Evolutionary conservation across 2,329 filamentous ascomycete genomes (phyloP).

Genomic region (Aspergillus clavatus): DNA sequence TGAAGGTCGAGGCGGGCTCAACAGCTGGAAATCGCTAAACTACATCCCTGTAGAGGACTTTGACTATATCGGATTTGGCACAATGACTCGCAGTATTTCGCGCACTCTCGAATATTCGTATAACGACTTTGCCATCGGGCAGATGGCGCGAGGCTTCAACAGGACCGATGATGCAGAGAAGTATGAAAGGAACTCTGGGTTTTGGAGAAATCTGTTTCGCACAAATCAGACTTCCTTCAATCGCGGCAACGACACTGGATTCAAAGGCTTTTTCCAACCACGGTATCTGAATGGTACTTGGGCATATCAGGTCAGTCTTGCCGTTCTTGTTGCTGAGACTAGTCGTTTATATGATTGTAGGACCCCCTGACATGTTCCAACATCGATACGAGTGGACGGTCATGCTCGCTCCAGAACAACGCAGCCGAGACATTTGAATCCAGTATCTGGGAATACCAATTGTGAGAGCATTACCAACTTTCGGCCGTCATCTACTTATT

Average conservation of each 20-base stretch:
- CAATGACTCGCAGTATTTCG: constrained; percentile 65
- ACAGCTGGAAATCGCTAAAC: constrained; percentile 64
- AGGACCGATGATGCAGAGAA: constrained; percentile 52
- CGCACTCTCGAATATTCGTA: constrained; percentile 73
- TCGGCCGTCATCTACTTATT: constrained; percentile 46
- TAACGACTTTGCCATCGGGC: constrained; percentile 64
- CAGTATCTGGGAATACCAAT: constrained; percentile 36
- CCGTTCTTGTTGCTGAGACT: not conserved
- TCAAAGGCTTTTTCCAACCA: constrained; percentile 67
- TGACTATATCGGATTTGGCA: constrained; percentile 61
- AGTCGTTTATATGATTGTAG: constrained; percentile 38
- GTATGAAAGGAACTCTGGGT: constrained; percentile 56
- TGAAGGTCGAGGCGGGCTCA: constrained; percentile 64
- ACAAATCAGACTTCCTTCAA: constrained; percentile 54
- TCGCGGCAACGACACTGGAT: constrained; percentile 59
- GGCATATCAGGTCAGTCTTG: constrained; percentile 52
- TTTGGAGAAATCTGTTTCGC: constrained; percentile 68
- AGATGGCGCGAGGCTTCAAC: constrained; percentile 56
- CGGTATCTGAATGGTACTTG: constrained; percentile 64
- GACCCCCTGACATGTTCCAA: constrained; percentile 52
- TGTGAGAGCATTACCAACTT: constrained; percentile 46
- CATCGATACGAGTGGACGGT: constrained; percentile 44
- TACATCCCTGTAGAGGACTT: constrained; percentile 69
- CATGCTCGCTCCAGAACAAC: constrained; percentile 32
- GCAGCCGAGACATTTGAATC: constrained; percentile 32